A percentile compares a stretch with the other conserved stretches of the same genome.
Conservation (phyloP, 2,329 filamentous ascomycete genomes). For the Hymenoscyphus linearis region DNA sequence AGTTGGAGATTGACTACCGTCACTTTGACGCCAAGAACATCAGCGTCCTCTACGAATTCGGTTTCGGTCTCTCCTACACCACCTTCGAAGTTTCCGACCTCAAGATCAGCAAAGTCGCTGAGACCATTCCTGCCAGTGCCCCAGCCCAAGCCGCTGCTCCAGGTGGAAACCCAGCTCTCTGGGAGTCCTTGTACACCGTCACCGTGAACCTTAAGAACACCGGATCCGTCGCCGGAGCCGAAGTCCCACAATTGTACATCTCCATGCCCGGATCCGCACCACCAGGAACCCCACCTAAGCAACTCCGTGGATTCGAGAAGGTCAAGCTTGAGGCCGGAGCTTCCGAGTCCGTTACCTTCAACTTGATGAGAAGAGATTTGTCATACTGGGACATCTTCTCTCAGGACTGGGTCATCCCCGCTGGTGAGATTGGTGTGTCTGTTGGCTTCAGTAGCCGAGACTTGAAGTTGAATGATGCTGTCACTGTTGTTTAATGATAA, state of each 20-base stretch:
- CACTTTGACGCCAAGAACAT: slow-evolving; percentile 41
- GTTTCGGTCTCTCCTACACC: slow-evolving; percentile 64
- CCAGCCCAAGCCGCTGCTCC: slow-evolving; percentile 7
- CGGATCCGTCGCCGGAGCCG: slow-evolving; percentile 54
- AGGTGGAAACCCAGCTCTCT: slow-evolving; percentile 20
- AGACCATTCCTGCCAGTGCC: slow-evolving; percentile 4
- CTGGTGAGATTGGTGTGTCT: slow-evolving; percentile 34
- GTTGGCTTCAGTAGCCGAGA: slow-evolving; percentile 33
- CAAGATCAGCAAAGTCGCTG: slow-evolving; percentile 25
- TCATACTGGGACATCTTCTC: slow-evolving; percentile 56
- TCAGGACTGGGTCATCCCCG: slow-evolving; percentile 56
- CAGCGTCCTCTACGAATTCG: slow-evolving; percentile 35
- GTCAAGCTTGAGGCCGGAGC: slow-evolving; percentile 44
- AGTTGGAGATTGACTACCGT: slow-evolving; percentile 47
- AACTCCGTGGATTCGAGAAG: slow-evolving; percentile 60
- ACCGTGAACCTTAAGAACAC: slow-evolving; percentile 59
- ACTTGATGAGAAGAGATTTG: slow-evolving; percentile 53
- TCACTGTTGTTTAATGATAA: slow-evolving; percentile 13
- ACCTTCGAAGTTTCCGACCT: slow-evolving; percentile 63
- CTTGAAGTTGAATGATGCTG: slow-evolving; percentile 11
- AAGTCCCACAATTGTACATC: slow-evolving; percentile 58
- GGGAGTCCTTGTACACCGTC: slow-evolving; percentile 39
- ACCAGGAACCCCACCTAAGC: slow-evolving; percentile 39
- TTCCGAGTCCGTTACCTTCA: slow-evolving; percentile 44
- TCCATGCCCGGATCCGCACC: slow-evolving; percentile 28